Evolutionary conservation across 2,329 filamentous ascomycete species (phyloP).

Genomic region (Periconia sp.): DNA sequence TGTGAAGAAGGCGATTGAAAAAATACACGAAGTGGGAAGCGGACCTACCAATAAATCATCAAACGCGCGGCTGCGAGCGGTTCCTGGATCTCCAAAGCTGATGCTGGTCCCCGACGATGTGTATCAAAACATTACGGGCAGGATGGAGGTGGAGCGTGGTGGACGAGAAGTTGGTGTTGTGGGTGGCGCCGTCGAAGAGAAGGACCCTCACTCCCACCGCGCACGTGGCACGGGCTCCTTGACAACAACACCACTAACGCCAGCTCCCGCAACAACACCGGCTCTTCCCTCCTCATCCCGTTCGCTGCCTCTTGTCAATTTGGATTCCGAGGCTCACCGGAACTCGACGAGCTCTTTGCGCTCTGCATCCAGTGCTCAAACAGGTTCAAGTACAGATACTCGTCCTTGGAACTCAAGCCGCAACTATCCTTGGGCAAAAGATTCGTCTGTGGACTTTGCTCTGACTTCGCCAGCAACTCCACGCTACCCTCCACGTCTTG

Average conservation of each 20-base stretch:
- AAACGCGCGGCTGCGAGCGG: constrained; percentile 34
- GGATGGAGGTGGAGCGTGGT: constrained; percentile 18
- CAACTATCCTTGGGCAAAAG: constrained; percentile 50
- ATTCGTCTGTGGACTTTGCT: constrained; percentile 43
- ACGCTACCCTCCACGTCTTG: constrained; percentile 28
- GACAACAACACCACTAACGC: constrained; percentile 22
- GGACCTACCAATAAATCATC: constrained; percentile 35
- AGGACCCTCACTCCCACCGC: constrained; percentile 10
- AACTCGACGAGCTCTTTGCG: constrained; percentile 27
- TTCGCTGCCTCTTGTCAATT: constrained; percentile 21
- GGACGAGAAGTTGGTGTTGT: constrained; percentile 13
- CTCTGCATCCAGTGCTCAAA: constrained; percentile 25
- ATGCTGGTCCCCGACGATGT: constrained; percentile 37
- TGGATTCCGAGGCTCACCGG: constrained; percentile 11
- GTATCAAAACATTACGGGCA: constrained; percentile 10
- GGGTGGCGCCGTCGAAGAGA: constrained; percentile 9
- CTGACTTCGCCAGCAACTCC: constrained; percentile 38
- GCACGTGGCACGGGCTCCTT: constrained; percentile 18
- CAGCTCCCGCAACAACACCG: constrained; percentile 13
- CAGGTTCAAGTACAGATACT: constrained; percentile 35
- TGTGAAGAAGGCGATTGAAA: constrained; percentile 38
- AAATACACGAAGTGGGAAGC: constrained; percentile 30
- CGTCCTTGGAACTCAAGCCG: constrained; percentile 52
- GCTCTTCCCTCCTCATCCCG: constrained; percentile 25
- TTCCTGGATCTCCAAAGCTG: constrained; percentile 35